Conservation (phyloP, 768 basidiomycete species). For the Daedalea quercina region DNA sequence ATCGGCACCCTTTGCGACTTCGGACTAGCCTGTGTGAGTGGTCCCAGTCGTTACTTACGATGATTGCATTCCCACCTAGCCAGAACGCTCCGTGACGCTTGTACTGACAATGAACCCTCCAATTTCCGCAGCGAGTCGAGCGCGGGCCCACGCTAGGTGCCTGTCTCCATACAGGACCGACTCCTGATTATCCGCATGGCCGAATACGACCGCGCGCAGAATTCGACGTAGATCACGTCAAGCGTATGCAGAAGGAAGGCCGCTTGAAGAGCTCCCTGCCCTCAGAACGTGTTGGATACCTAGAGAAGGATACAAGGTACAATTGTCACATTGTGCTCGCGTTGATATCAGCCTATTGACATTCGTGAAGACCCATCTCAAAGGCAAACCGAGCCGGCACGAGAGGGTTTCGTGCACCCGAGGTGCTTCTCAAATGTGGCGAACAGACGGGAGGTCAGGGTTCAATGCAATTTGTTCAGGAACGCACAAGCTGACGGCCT, state of each 20-base stretch:
- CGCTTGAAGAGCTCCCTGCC: slow-evolving; percentile 43
- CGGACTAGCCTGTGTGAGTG: slow-evolving; percentile 85
- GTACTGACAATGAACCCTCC: not conserved
- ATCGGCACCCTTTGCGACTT: slow-evolving; percentile 90
- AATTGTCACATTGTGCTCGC: not conserved
- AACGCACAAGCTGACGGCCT: not conserved
- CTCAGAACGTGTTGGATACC: slow-evolving; percentile 73
- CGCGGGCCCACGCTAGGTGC: slow-evolving; percentile 37
- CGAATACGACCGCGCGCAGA: slow-evolving; percentile 36
- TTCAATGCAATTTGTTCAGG: not conserved
- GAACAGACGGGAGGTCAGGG: slow-evolving; percentile 84
- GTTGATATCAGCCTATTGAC: slow-evolving; percentile 4
- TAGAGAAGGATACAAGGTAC: slow-evolving; percentile 67
- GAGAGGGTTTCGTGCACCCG: slow-evolving; percentile 93
- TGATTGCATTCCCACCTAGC: no score
- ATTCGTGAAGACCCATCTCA: slow-evolving; percentile 52
- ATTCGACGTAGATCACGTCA: slow-evolving; percentile 43
- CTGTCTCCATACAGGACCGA: slow-evolving; percentile 77
- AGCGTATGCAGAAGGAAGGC: slow-evolving; percentile 54
- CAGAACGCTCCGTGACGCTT: no score
- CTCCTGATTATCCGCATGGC: slow-evolving; percentile 64
- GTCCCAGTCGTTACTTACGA: not conserved
- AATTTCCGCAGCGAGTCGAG: slow-evolving; percentile 46
- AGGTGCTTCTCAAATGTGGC: slow-evolving; percentile 90
- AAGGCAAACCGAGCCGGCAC: slow-evolving; percentile 98